phyloP scores from a whole-genome alignment of 2,329 filamentous ascomycete species.

The Aspergillus sclerotialis region DNA sequence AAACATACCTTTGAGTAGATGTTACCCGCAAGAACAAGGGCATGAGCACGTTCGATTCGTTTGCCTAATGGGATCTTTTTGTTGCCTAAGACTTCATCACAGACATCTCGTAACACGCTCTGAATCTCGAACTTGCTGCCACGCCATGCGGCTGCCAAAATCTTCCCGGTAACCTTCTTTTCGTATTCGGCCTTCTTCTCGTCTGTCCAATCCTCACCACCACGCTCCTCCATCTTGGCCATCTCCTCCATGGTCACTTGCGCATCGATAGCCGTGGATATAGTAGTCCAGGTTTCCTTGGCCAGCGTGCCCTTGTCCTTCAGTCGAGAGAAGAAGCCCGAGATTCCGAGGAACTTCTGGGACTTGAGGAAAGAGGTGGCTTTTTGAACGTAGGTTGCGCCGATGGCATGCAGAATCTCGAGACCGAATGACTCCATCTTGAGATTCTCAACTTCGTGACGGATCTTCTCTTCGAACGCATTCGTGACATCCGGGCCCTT shows the following conservation, averaged over 20 bases:
- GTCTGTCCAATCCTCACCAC: constrained; percentile 96
- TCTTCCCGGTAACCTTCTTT: constrained; percentile 93
- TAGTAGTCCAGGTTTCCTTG: constrained; percentile 98
- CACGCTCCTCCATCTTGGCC: constrained; percentile 89
- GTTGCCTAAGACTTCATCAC: constrained; percentile 75
- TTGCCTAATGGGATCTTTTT: constrained; percentile 75
- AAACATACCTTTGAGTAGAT: constrained; percentile 73
- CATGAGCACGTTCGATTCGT: constrained; percentile 83
- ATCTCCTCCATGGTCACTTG: constrained; percentile 99
- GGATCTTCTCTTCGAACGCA: constrained; percentile 90
- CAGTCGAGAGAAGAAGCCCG: constrained; percentile 86
- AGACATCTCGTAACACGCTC: constrained; percentile 88
- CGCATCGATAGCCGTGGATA: constrained; percentile 90
- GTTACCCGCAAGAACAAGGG: constrained; percentile 79
- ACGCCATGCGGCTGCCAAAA: constrained; percentile 90
- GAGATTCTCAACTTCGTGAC: constrained; percentile 90
- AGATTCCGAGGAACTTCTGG: constrained; percentile 94
- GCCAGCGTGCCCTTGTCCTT: constrained; percentile 96
- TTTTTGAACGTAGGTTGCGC: constrained; percentile 82
- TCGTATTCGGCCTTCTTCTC: constrained; percentile 96
- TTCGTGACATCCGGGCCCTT: constrained; percentile 75
- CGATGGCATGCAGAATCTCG: constrained; percentile 92
- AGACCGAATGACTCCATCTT: constrained; percentile 99
- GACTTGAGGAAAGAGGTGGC: constrained; percentile 81
- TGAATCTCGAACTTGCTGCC: constrained; percentile 98